phyloP scores from a whole-genome alignment of 2,329 filamentous ascomycete species.

The Fusarium temperatum region DNA sequence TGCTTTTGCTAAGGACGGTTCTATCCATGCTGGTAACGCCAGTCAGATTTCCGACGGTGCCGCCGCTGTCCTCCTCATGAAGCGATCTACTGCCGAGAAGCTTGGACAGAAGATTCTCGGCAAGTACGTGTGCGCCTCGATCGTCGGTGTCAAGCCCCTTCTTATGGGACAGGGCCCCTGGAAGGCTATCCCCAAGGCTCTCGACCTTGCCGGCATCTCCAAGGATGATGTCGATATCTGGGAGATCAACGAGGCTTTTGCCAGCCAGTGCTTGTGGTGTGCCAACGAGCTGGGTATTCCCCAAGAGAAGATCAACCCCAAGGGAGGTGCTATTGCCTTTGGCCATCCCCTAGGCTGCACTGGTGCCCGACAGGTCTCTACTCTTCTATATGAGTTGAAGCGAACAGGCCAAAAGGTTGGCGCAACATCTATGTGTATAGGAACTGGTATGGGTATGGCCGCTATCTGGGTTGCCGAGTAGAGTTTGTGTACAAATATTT shows the following conservation, averaged over 20 bases:
- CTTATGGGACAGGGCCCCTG: constrained; percentile 97
- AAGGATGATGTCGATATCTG: constrained; percentile 95
- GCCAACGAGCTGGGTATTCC: constrained; percentile 87
- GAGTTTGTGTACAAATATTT: constrained; percentile 42
- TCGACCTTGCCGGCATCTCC: constrained; percentile 85
- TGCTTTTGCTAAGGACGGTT: constrained; percentile 90
- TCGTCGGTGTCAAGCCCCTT: constrained; percentile 89
- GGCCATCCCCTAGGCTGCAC: constrained; percentile 96
- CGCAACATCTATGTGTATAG: constrained; percentile 95
- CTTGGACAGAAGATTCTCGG: constrained; percentile 90
- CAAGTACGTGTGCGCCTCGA: constrained; percentile 86
- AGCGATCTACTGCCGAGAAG: constrained; percentile 86
- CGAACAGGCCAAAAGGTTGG: constrained; percentile 86
- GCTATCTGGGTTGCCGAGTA: constrained; percentile 96
- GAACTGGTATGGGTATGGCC: constrained; percentile 98
- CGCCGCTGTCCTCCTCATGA: constrained; percentile 95
- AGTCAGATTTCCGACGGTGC: constrained; percentile 96
- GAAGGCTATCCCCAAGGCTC: constrained; percentile 92
- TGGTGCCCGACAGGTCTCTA: constrained; percentile 91
- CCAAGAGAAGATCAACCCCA: constrained; percentile 91
- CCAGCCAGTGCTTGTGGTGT: constrained; percentile 93
- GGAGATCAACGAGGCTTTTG: constrained; percentile 99
- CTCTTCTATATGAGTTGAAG: constrained; percentile 88
- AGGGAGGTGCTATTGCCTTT: constrained; percentile 95
- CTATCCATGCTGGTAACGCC: constrained; percentile 96